Base-by-base conservation (phyloP, 345 rosid species). In the Populus simonii region DNA sequence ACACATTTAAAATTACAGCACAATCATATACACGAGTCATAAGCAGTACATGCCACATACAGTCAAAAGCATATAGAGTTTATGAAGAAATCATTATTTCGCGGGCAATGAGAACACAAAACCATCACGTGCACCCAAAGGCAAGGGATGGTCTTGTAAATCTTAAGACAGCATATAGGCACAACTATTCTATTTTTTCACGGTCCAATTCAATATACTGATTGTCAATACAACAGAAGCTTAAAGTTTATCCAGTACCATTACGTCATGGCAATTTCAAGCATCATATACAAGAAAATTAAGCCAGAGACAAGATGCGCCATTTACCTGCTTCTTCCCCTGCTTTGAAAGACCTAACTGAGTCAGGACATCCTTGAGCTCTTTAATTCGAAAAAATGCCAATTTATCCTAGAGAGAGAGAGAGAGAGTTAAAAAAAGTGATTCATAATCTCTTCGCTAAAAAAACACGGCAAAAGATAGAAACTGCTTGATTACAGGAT, bases 301-400 rank as follows among this genome's bases (percentile, higher is more conserved):
- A 35, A 71, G 27, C 53, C 22, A 71, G 66, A 55, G 68, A 8
- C 57, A 74, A 51, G 67, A 61, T 25, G 45, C 43, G 5, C 8
- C 31, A 78, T 29, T 78, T 55, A 93, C 99, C 97, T 93, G 98
- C 80, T 93, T 96, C 89, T 90, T 93, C 74, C 99, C 99, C 83
- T 96, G 99, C 86, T 96, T 96, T 68, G 99, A 89, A 76, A 93
- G 97, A 74, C 97, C 94, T 65, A 96, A 82, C 71, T 89, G 91
- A 75, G 91, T 86, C n/a, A 96, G 89, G 77, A 92, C 95, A 89
- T 93, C 97, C 90, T 96, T 96, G 49, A 96, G 97, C 89, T 96
- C 99, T 83, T 89, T 96, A 76, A 96, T 91, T 73, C 99, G 92
- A 76, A 96, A 96, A 81, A 87, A 87, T 13, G 90, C 85, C 85